These are phyloP conservation scores for Pichia sp. DNA, from an alignment of 1,139 yeast genomes.

Conservation along the genomic window DNA sequence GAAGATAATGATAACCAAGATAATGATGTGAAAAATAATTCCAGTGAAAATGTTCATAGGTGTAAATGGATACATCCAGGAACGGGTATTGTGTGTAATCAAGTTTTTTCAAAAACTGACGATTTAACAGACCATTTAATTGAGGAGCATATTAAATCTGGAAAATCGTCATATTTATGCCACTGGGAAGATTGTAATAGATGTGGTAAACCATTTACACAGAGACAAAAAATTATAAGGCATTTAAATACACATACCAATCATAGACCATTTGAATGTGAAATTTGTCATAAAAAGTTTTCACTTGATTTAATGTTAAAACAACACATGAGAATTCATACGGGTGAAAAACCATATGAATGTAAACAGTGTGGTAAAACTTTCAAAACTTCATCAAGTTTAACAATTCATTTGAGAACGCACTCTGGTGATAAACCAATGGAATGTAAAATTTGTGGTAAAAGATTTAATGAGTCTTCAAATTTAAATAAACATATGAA, in stretches of 20 bases:
- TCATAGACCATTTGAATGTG: constrained; percentile 69
- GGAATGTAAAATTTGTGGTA: constrained; percentile 72
- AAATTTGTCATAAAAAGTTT: constrained; percentile 60
- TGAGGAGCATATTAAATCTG: constrained; percentile 62
- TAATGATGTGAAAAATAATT: not conserved
- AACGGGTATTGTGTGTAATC: constrained; percentile 37
- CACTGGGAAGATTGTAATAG: constrained; percentile 77
- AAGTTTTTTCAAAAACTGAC: constrained; percentile 43
- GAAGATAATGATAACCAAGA: not conserved
- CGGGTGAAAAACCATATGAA: constrained; percentile 65
- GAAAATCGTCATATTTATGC: constrained; percentile 65
- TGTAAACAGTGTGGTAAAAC: constrained; percentile 45
- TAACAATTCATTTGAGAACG: constrained; percentile 48
- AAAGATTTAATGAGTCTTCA: constrained; percentile 81
- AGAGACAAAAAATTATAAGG: constrained; percentile 77
- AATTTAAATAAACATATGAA: constrained; percentile 85
- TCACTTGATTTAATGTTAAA: constrained; percentile 60
- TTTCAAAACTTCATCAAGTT: constrained; percentile 49
- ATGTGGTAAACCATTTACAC: constrained; percentile 55
- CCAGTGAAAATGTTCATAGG: constrained; percentile 32
- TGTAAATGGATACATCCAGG: constrained; percentile 27
- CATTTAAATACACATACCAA: constrained; percentile 87
- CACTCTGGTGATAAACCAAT: constrained; percentile 73
- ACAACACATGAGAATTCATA: constrained; percentile 79
- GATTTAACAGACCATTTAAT: constrained; percentile 68